Percentiles rank a stretch among this genome's conserved stretches.
Evolutionary conservation across 225 moss, liverwort and hornwort genomes (phyloP).

Genomic region (Pseudisothecium myosuroides): DNA sequence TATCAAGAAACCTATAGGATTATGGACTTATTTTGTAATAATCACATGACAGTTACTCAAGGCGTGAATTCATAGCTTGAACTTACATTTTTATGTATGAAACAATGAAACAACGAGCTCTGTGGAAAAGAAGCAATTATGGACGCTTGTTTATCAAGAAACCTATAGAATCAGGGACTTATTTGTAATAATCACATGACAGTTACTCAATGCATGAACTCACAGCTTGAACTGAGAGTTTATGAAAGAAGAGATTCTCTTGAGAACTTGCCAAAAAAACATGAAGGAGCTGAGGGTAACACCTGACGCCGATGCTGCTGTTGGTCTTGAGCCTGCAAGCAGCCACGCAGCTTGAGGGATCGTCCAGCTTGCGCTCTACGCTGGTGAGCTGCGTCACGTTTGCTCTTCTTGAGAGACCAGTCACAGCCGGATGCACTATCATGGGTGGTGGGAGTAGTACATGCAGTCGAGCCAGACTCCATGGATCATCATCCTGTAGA

Average conservation of each 20-base stretch:
- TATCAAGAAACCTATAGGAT: neutral
- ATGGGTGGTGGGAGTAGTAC: slow-evolving; percentile 3
- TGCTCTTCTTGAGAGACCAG: slow-evolving; percentile 64
- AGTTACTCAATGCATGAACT: neutral
- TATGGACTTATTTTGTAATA: neutral
- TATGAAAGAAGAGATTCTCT: neutral
- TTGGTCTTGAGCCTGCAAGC: slow-evolving; percentile 46
- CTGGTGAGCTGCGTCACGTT: slow-evolving; percentile 55
- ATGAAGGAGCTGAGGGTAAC: neutral
- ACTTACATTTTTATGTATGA: neutral
- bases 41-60: neutral
- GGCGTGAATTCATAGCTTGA: neutral
- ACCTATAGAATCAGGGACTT: neutral
- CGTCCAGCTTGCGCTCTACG: slow-evolving; percentile 55
- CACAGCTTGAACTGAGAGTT: neutral
- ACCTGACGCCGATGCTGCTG: slow-evolving; percentile 66
- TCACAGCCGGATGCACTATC: slow-evolving; percentile 10
- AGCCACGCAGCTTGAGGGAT: slow-evolving; percentile 46
- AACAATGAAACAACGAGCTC: neutral
- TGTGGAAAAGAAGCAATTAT: neutral
- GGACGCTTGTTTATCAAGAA: neutral
- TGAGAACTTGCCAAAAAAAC: neutral
- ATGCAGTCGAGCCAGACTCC: slow-evolving; percentile 21
- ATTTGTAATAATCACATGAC: neutral
- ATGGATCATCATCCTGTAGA: slow-evolving; percentile 27